Base-by-base conservation (phyloP, 108 stramenopile genomes). In the Cyclotella atomus region DNA sequence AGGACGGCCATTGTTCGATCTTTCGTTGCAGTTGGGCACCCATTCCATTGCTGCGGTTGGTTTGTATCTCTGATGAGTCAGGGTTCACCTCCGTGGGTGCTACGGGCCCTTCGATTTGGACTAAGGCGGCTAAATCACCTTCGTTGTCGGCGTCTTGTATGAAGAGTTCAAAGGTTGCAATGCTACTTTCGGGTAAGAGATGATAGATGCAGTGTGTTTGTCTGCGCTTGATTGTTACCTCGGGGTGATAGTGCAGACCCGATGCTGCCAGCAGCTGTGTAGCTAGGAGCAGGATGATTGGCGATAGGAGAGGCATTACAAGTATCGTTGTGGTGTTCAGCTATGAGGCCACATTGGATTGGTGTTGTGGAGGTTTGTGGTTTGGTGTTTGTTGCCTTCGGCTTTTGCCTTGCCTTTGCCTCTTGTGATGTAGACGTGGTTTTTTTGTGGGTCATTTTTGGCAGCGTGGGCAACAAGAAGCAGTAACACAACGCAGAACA, bases 201-300 rank as follows among this genome's bases (percentile, higher is more conserved):
- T 65, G 17, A 36, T 65, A 65, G 17, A 65, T 65, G 45, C 64
- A 65, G 44, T 65, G 64, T 8, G 64, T 65, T 49, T 65, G 64
- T 0, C 64, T 45, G 64, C 64, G 64, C n/a, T 36, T 35, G 21
- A 65, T 65, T 30, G 29, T 15, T 1, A 19, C 32, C 32, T 57
- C 56, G 2, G 30, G 28, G 30, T 57, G 29, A 32, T 57, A 30
- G 10, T 30, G 56, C 10, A 32, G 29, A n/a, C 17, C 10, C 4
- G 47, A 49, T n/a, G 47, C n/a, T n/a, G n/a, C 12, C 38, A 12
- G 47, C n/a, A 49, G 4, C 4, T 4, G 12, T 41, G 38, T 12
- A 12, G 38, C 47, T 49, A 19, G n/a, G 9, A 49, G n/a, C n/a
- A 49, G 9, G 17, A 49, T 12, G 47, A 49, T 9, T 49, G 17